phyloP scores from a whole-genome alignment of 176 grass and related monocot genomes.

The Hyparrhenia diplandra region DNA sequence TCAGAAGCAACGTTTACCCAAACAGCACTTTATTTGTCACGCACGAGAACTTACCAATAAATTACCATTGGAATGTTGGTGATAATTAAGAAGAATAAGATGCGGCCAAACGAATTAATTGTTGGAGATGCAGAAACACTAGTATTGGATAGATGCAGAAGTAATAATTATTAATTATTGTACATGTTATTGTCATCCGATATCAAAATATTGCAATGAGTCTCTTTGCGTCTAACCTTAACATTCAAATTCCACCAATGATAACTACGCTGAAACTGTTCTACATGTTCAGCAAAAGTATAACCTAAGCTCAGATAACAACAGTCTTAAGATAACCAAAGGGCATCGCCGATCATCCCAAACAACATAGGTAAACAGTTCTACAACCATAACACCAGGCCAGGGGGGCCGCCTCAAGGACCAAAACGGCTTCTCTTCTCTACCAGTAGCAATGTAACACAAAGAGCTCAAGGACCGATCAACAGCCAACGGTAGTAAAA shows the following conservation, averaged over 20 bases:
- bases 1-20: too few species aligned
- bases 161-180: not conserved
- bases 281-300: constrained; percentile 5
- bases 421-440: not conserved
- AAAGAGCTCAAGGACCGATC: not conserved
- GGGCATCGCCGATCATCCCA: not conserved
- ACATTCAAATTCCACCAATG: not conserved
- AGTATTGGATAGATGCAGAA: not conserved
- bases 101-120: too few species aligned
- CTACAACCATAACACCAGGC: not conserved
- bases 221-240: not conserved
- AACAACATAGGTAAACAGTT: constrained; percentile 15
- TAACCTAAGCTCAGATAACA: constrained; percentile 7
- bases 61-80: too few species aligned
- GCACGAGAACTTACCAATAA: too few species aligned
- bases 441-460: not conserved
- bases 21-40: too few species aligned
- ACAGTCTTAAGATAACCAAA: constrained; percentile 8
- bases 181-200: not conserved
- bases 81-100: too few species aligned
- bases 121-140: not conserved
- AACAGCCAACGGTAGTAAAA: constrained; percentile 1
- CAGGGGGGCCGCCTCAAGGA: not conserved
- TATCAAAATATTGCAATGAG: not conserved
- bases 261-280: not conserved